Evolutionary conservation across 2,329 filamentous ascomycete species (phyloP), one percentile per base, ranked within the genome.

Genomic region (Corinectria fuckeliana): DNA sequence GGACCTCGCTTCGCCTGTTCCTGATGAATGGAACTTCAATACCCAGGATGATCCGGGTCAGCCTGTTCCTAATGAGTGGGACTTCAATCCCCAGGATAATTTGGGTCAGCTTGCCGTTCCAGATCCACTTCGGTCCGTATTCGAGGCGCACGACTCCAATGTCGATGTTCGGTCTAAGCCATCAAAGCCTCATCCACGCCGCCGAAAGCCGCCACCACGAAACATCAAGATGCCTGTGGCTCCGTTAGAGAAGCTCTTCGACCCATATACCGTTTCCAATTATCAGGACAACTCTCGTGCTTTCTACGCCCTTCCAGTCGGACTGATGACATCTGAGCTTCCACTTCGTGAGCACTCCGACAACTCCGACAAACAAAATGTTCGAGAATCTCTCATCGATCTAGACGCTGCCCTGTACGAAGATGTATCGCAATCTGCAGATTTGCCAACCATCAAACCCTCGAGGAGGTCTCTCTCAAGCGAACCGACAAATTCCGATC

Each of bases 1-100:
- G 1, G 79, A 82, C 21, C 68, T 81, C n/a, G 73, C 75, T 1
- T 77, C 80, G 2, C 77, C 77, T 1, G 68, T 83, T 59, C 78
- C 80, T 56, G 86, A 88, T 63, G 86, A 88, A 62, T 89, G 87
- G 87, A 89, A 88, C 61, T 89, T 89, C 62, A 88, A 84, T 68
- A 88, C 86, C 1, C 89, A 86, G 0, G 79, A 84, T 16, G 84
- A 82, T n/a, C 88, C 89, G 63, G 86, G 88, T 66, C 80, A 84
- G 65, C 80, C 83, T 88, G 13, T 77, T 85, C 57, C 77, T 80
- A 60, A 78, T 80, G 47, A 78, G 81, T 20, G 84, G n/a, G n/a
- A n/a, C n/a, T n/a, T n/a, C n/a, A n/a, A 85, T 65, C 80, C 81
- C 0, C 82, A 86, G 67, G 85, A 85, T 41, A n/a, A n/a, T n/a